phyloP scores from a whole-genome alignment of 2,329 filamentous ascomycete species.

The Trichoderma gracile region DNA sequence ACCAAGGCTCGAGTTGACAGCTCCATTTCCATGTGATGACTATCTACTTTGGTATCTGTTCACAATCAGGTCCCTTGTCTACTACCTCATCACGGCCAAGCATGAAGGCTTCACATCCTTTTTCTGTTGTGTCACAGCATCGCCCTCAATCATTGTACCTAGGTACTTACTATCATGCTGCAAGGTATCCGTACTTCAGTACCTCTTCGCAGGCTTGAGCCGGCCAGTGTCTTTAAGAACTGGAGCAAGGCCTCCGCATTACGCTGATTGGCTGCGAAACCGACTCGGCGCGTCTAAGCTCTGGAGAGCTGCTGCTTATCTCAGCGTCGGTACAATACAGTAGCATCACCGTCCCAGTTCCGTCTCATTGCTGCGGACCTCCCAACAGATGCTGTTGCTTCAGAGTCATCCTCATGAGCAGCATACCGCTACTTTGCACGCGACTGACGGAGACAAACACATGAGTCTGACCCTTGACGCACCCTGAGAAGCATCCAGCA shows the following conservation, averaged over 20 bases:
- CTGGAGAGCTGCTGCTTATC: slow-evolving; percentile 1
- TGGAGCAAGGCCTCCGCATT: neutral
- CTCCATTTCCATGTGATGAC: neutral
- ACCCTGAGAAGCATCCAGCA: no score
- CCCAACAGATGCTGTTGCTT: neutral
- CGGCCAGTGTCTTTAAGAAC: neutral
- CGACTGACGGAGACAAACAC: neutral
- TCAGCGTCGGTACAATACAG: neutral
- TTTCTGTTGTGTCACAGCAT: no score
- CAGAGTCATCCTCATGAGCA: neutral
- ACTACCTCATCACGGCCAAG: no score
- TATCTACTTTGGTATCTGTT: neutral
- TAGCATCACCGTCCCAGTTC: neutral
- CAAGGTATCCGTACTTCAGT: no score
- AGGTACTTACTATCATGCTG: no score
- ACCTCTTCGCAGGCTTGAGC: no score
- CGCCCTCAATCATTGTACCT: no score
- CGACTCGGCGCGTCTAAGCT: neutral
- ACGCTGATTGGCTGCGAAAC: neutral
- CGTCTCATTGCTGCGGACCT: neutral
- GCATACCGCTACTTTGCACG: neutral
- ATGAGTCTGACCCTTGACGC: no score
- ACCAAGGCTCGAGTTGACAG: no score
- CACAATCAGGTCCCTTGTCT: no score
- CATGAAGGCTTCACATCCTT: no score